A percentile compares a stretch with the other conserved stretches of the same genome.
Conservation (phyloP, 352 stramenopile genomes). For the Thraustochytrium sp. region DNA sequence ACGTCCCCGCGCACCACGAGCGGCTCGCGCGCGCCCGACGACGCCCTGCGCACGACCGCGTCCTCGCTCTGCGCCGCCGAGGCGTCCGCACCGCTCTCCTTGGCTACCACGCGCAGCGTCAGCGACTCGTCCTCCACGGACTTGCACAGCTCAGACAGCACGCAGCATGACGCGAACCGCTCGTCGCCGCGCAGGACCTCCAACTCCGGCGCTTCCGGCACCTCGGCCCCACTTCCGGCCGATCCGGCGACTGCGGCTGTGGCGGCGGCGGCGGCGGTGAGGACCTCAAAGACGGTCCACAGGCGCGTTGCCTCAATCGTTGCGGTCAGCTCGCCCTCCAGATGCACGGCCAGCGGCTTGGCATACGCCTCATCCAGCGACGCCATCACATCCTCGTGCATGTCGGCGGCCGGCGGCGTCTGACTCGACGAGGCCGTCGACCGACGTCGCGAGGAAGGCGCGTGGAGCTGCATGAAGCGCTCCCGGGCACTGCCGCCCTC, state of each 20-base stretch:
- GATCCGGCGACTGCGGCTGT: neutral
- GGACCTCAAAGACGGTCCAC: neutral
- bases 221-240: too few relatives aligned
- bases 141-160: neutral
- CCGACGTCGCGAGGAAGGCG: too few relatives aligned
- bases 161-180: too few relatives aligned
- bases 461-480: too few relatives aligned
- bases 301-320: neutral
- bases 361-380: neutral
- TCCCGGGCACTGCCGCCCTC: too few relatives aligned
- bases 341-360: neutral
- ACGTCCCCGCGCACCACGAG: constrained; percentile 65
- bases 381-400: neutral
- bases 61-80: neutral
- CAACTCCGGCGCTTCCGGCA: too few relatives aligned
- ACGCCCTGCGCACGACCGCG: neutral
- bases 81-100: neutral
- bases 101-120: neutral
- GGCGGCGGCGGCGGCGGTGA: neutral
- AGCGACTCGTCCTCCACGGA: neutral
- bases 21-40: constrained; percentile 50
- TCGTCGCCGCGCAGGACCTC: too few relatives aligned
- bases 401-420: neutral
- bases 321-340: neutral
- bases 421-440: too few relatives aligned